Evolutionary conservation across 2,329 filamentous ascomycete species (phyloP), one percentile per base, ranked within the genome.

Genomic region (Colletotrichum tofieldiae): DNA sequence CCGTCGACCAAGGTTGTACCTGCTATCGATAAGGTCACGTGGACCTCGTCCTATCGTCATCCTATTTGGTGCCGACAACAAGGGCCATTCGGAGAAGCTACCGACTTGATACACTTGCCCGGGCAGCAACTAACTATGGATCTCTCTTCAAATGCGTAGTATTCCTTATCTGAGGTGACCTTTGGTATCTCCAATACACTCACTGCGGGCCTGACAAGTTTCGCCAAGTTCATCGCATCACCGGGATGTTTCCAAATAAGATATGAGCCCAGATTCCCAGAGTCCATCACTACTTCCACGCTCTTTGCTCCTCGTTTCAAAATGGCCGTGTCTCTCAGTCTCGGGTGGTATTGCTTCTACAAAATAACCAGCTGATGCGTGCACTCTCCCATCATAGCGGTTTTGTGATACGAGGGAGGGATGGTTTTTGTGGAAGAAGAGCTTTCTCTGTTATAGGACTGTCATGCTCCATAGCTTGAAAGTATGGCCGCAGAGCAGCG

Each of bases 11-110:
- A 65, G 16, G 14, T 9, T 61, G 5, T 1, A 29, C 29, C 6
- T 56, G 12, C 69, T 74, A 74, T 73, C 72, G 72, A 74, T 74
- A 60, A 72, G 67, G 35, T 62, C 69, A 72, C 72, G 72, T 74
- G 72, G 3, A 18, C 9, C 29, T 23, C 14, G 14, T 47, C 20
- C 3, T 9, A 45, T 41, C 49, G 26, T 20, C 56, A 18, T 39
- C 32, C 20, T 20, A 45, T 37, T 49, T 37, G 65, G 60, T 49
- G 26, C 23, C 32, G 29, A 9, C 35, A 2, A 18, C 49, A 18
- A 16, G 37, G 23, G 14, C 54, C 52, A 59, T 41, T 60, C 54
- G 54, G 64, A 52, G 49, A 52, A 18, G 23, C 47, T 60, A 35
- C 55, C 20, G 20, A 58, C 16, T 62, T 47, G 18, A 49, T 20